Percentiles rank a stretch among this genome's conserved stretches.
These are phyloP conservation scores for Zasmidium cellare DNA, from an alignment of 2,329 filamentous ascomycete species.

Conservation along the genomic window DNA sequence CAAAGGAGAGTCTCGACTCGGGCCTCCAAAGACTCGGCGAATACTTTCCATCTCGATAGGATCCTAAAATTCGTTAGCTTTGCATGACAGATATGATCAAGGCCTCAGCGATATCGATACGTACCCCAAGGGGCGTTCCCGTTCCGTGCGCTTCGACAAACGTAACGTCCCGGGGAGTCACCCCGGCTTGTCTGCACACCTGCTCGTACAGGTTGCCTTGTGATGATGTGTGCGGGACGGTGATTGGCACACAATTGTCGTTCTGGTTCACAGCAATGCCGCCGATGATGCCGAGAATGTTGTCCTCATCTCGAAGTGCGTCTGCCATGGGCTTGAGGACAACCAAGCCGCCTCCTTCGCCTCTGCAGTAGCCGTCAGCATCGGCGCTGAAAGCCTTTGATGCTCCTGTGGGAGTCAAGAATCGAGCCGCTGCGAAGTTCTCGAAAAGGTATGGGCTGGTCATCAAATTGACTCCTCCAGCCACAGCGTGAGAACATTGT, in stretches of 20 bases:
- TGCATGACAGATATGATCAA: too few relatives aligned
- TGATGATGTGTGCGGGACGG: constrained; percentile 25
- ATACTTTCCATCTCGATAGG: constrained; percentile 5
- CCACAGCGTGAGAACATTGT: constrained; percentile 34
- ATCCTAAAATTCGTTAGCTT: too few relatives aligned
- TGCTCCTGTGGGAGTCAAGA: constrained; percentile 46
- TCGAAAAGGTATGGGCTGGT: constrained; percentile 32
- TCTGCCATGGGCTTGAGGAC: constrained; percentile 33
- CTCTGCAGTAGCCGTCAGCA: constrained; percentile 35
- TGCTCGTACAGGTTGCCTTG: constrained; percentile 21
- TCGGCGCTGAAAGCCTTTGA: constrained; percentile 42
- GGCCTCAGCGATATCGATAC: too few relatives aligned
- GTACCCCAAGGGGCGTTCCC: constrained; percentile 2
- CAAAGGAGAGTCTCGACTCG: constrained; percentile 11
- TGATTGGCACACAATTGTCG: constrained; percentile 29
- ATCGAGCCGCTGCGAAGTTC: constrained; percentile 38
- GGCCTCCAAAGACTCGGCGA: not conserved
- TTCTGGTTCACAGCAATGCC: constrained; percentile 28
- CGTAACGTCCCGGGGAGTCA: constrained; percentile 25
- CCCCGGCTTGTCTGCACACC: constrained; percentile 21
- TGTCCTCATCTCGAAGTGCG: constrained; percentile 32
- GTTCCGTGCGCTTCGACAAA: constrained; percentile 26
- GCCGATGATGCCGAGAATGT: constrained; percentile 28
- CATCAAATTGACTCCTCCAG: constrained; percentile 38
- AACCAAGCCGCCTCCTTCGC: constrained; percentile 23